Conservation (phyloP, 2,329 filamentous ascomycete species). For the Pyricularia sp. region DNA sequence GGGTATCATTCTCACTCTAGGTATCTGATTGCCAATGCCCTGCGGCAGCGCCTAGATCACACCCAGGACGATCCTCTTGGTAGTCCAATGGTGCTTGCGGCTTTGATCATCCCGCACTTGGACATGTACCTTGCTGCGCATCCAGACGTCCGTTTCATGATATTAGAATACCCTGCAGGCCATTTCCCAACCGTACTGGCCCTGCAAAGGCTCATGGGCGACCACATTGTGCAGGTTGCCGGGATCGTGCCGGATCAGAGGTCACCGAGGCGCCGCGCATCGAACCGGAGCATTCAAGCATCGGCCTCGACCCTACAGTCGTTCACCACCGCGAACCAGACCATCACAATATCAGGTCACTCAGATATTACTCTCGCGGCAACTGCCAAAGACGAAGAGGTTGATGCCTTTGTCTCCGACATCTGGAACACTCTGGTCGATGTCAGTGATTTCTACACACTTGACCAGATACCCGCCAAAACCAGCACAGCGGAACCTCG, state of each 20-base stretch:
- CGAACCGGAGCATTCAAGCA: background rate
- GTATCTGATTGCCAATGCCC: conserved; percentile 50
- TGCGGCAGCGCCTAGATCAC: conserved; percentile 46
- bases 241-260: conserved; percentile 33
- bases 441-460: conserved; percentile 35
- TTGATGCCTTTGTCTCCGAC: conserved; percentile 41
- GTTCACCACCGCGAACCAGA: conserved; percentile 14
- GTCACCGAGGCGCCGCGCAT: background rate
- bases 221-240: conserved; percentile 47
- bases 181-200: conserved; percentile 48
- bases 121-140: conserved; percentile 49
- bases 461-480: conserved; percentile 20
- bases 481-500: conserved; percentile 2
- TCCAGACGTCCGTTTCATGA: conserved; percentile 41
- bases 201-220: conserved; percentile 46
- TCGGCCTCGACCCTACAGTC: background rate
- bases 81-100: conserved; percentile 44
- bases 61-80: conserved; percentile 44
- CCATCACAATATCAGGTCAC: conserved; percentile 29
- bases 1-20: conserved; percentile 21
- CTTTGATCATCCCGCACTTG: conserved; percentile 49
- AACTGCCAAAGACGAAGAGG: conserved; percentile 42
- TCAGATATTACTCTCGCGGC: conserved; percentile 49
- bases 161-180: conserved; percentile 49
- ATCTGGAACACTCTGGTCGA: conserved; percentile 40